Evolutionary conservation across 2,329 filamentous ascomycete species (phyloP), one percentile per base, ranked within the genome.

Genomic region (Rhytidhysteron rufulum): DNA sequence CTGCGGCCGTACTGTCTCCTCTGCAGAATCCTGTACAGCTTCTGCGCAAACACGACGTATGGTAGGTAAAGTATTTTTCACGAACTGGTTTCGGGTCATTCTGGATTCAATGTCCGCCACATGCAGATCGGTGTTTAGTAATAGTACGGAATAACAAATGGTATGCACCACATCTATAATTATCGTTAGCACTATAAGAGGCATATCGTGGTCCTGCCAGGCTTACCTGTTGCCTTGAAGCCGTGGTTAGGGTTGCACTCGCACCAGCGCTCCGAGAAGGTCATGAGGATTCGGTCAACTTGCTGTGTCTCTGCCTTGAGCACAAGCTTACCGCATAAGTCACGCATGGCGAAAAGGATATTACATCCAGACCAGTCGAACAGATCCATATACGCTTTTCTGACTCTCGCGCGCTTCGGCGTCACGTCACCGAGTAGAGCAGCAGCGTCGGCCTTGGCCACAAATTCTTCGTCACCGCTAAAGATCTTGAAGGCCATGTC

Each of bases 41-140:
- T 83, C 80, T 52, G 95, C 88, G 29, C 77, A 72, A 8, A 89
- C 77, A 10, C 88, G 82, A 43, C 80, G 81, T 47, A 98, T 86
- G 0, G 91, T 95, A 1, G 86, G 85, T 74, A 97, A 83, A 4
- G 93, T 96, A 60, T 98, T 98, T 67, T 94, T 95, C 60, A 98
- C 80, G 58, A 97, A 98, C 58, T 97, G 91, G 48, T 78, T 84
- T 41, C 86, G 82, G 1, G 91, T 97, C 93, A 98, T 98, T 71
- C 95, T 95, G 54, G 86, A 82, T 46, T 95, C 89, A 53, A 97
- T 95, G 59, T 97, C 90, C 43, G 91, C 93, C 57, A 97, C 67
- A 58, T 98, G 91, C 41, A 98, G 73, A 70, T 98, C 93, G 24
- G 93, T 98, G 58, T 98, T 98, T 48, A 98, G 77, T 9, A 98